Evolutionary conservation across 192 early-diverging fungal species (phyloP).

Genomic region (Rhizoclosmatium sp.): DNA sequence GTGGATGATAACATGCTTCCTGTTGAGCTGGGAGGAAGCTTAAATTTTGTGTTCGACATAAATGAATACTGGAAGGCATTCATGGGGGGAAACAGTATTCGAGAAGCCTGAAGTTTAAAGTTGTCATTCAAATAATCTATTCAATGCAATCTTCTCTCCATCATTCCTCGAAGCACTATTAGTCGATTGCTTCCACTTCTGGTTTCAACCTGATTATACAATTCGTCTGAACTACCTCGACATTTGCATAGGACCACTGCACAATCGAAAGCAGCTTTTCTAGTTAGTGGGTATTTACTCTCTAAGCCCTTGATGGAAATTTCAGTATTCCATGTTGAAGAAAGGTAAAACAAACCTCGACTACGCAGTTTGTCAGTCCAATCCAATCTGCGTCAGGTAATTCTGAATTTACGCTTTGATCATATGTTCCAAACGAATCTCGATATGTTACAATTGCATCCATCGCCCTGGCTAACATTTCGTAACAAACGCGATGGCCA

Average conservation of each 20-base stretch:
- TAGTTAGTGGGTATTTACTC: constrained; percentile 31
- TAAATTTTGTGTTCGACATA: constrained; percentile 71
- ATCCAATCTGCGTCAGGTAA: constrained; percentile 4
- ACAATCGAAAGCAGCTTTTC: constrained; percentile 35
- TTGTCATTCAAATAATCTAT: not conserved
- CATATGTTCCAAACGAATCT: no score
- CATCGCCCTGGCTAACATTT: constrained; percentile 26
- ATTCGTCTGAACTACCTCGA: constrained; percentile 1
- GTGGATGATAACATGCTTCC: constrained; percentile 66
- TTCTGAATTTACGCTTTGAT: not conserved
- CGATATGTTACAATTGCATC: not conserved
- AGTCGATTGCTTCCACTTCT: constrained; percentile 26
- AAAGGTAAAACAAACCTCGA: constrained; percentile 9
- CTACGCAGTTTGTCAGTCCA: constrained; percentile 1
- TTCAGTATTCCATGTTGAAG: not conserved
- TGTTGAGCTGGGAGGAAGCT: constrained; percentile 74
- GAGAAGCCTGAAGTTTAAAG: not conserved
- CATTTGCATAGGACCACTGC: constrained; percentile 26
- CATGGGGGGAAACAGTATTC: not conserved
- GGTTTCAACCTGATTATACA: constrained; percentile 24
- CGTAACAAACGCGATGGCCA: constrained; percentile 1
- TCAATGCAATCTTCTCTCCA: constrained; percentile 17
- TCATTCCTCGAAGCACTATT: constrained; percentile 28
- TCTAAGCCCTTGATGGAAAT: constrained; percentile 17
- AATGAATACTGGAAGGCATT: constrained; percentile 70